Conservation (phyloP, 257 asterid genomes). For the Solanum habrochaites region DNA sequence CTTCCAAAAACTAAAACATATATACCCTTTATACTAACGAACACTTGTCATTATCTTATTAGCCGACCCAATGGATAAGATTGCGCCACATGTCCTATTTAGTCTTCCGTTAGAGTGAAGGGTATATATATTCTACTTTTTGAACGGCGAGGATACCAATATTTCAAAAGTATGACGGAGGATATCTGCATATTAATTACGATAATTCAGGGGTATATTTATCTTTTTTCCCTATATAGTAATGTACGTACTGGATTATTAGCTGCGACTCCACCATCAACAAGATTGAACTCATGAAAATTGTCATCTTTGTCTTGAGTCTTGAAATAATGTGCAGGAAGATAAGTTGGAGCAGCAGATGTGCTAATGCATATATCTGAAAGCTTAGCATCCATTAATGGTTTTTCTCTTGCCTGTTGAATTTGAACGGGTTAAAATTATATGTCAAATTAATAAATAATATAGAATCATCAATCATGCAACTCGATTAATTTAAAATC, state of each 20-base stretch:
- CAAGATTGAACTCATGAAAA: conserved; percentile 8
- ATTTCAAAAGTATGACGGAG: rapidly evolving
- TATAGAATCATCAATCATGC: neutral
- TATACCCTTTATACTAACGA: too few species aligned
- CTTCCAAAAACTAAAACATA: too few species aligned
- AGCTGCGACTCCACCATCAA: conserved; percentile 54
- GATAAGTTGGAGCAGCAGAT: conserved; percentile 50
- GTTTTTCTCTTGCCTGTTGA: neutral
- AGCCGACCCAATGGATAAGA: too few species aligned
- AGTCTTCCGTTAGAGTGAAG: too few species aligned
- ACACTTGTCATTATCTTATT: too few species aligned
- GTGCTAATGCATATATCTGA: conserved; percentile 38
- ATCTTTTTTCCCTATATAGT: neutral
- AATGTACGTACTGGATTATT: conserved; percentile 37
- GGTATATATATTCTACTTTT: too few species aligned
- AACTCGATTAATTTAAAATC: neutral
- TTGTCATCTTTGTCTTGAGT: conserved; percentile 13
- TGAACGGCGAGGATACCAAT: too few species aligned
- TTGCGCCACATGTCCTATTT: too few species aligned
- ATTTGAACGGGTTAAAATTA: neutral
- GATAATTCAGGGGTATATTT: too few species aligned
- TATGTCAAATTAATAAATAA: neutral
- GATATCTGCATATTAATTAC: too few species aligned
- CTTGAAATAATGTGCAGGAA: conserved; percentile 34
- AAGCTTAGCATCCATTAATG: conserved; percentile 17